phyloP scores from a whole-genome alignment of 768 basidiomycete species.

The Amanita polypyramis region DNA sequence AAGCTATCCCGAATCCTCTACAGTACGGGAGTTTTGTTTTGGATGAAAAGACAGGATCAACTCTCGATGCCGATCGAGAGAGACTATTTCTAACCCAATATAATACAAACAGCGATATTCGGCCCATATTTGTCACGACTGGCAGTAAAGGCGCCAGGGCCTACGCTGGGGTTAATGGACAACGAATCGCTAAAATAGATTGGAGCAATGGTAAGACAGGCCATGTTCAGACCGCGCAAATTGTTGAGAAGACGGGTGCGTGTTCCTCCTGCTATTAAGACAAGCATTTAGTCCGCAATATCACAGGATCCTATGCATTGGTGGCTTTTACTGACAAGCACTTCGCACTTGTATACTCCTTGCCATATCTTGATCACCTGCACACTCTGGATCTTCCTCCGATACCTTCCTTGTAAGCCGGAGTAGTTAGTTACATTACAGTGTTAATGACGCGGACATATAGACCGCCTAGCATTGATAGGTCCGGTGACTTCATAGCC shows the following conservation, averaged over 20 bases:
- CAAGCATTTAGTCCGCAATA: neutral
- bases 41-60: conserved; percentile 39
- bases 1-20: conserved; percentile 35
- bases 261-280: neutral
- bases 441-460: neutral
- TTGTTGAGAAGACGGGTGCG: conserved; percentile 56
- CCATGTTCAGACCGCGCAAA: conserved; percentile 35
- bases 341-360: conserved; percentile 44
- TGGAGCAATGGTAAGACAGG: conserved; percentile 43
- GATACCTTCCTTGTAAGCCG: conserved; percentile 23
- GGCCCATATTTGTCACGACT: conserved; percentile 33
- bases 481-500: conserved; percentile 44
- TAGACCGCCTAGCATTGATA: conserved; percentile 33
- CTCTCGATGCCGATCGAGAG: conserved; percentile 31
- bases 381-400: conserved; percentile 32
- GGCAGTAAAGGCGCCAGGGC: conserved; percentile 50
- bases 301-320: conserved; percentile 38
- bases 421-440: neutral
- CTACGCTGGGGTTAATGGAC: conserved; percentile 50
- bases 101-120: conserved; percentile 13
- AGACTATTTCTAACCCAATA: conserved; percentile 24
- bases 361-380: conserved; percentile 51
- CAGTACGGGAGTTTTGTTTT: conserved; percentile 42
- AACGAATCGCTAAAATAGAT: conserved; percentile 55
- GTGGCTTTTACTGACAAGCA: conserved; percentile 44